These are phyloP conservation scores for Wakefieldia striispora DNA, from an alignment of 768 basidiomycete species.

Conservation along the genomic window DNA sequence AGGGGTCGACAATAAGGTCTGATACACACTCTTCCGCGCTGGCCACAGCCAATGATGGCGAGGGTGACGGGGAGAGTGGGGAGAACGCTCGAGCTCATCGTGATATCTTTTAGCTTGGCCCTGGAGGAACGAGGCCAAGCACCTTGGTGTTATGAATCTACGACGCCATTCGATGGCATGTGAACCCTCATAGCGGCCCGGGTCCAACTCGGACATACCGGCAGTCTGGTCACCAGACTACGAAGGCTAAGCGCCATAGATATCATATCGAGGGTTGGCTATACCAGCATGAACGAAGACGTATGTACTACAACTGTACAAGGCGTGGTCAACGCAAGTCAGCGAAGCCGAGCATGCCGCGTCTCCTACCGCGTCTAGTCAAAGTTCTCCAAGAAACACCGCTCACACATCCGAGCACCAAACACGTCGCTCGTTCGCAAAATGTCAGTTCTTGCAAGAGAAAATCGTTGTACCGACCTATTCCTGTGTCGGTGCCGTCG, in stretches of 20 bases:
- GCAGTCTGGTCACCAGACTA: too few relatives aligned
- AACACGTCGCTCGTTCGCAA: conserved; percentile 10
- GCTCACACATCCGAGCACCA: conserved; percentile 6
- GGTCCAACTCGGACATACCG: neutral
- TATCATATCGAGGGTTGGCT: neutral
- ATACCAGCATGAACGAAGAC: too few relatives aligned
- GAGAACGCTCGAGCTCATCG: conserved; percentile 13
- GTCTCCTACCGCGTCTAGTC: conserved; percentile 66
- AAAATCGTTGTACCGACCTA: conserved; percentile 36
- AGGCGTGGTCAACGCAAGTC: neutral
- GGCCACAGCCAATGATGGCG: conserved; percentile 80
- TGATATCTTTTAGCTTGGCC: conserved; percentile 17
- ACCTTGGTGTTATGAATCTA: conserved; percentile 31
- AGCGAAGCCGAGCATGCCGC: conserved; percentile 48
- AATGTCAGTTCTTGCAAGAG: conserved; percentile 16
- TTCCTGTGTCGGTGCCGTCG: conserved; percentile 38
- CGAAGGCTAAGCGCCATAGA: neutral
- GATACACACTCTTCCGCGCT: conserved; percentile 67
- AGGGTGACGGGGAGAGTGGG: conserved; percentile 54
- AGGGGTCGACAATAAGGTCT: neutral
- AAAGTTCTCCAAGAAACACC: conserved; percentile 35
- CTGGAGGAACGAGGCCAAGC: conserved; percentile 34
- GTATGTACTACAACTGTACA: too few relatives aligned
- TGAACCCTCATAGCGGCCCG: conserved; percentile 10
- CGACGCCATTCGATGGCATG: conserved; percentile 9